These are phyloP conservation scores for Cornus florida DNA, from an alignment of 148 eudicot species.

Conservation along the genomic window DNA sequence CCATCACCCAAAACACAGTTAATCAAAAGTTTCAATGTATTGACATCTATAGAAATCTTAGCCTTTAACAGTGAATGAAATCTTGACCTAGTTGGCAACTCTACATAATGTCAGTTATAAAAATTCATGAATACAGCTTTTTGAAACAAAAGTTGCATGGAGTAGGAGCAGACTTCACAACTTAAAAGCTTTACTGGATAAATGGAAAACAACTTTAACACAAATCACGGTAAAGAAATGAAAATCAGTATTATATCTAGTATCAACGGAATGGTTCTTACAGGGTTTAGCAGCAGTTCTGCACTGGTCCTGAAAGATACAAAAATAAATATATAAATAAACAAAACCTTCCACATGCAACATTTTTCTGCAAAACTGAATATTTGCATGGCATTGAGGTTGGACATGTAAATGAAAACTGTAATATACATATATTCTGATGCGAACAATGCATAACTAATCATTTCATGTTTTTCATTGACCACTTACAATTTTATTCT, in stretches of 20 bases:
- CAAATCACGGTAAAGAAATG: neutral
- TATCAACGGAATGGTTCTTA: constrained; percentile 36
- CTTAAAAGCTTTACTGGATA: neutral
- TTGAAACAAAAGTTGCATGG: no score
- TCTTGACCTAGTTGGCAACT: no score
- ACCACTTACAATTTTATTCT: no score
- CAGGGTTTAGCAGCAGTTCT: constrained; percentile 94
- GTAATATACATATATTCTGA: neutral
- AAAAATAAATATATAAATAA: neutral
- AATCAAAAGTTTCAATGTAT: no score
- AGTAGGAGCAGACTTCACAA: neutral
- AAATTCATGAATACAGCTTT: no score
- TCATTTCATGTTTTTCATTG: no score
- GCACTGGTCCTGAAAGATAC: constrained; percentile 85
- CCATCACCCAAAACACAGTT: no score
- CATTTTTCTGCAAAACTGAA: neutral
- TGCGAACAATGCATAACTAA: no score
- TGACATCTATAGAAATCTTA: no score
- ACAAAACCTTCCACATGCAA: constrained; percentile 9
- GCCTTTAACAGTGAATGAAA: no score
- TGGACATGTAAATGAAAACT: neutral
- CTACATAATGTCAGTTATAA: no score
- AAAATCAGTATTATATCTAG: neutral
- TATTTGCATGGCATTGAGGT: neutral
- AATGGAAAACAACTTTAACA: neutral